These are phyloP conservation scores for Rhizomucor pusillus DNA, from an alignment of 371 early-diverging fungal species.

Conservation along the genomic window DNA sequence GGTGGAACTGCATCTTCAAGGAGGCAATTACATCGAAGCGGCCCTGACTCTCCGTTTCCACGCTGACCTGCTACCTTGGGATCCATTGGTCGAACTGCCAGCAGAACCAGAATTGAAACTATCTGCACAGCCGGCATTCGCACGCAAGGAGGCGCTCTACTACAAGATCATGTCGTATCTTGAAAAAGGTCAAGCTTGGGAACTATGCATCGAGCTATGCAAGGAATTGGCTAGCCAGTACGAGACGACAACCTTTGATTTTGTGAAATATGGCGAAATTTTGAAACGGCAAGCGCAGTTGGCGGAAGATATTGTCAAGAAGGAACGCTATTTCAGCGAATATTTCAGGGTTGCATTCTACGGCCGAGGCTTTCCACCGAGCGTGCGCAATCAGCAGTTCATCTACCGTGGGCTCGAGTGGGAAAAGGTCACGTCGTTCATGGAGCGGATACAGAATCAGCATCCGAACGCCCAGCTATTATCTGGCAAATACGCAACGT, in stretches of 20 bases:
- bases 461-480: conserved; percentile 64
- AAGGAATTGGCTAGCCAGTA: conserved; percentile 63
- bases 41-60: conserved; percentile 68
- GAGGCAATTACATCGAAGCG: conserved; percentile 66
- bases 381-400: conserved; percentile 65
- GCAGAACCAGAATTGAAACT: conserved; percentile 57
- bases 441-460: conserved; percentile 69
- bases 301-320: conserved; percentile 54
- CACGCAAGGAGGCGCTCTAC: conserved; percentile 67
- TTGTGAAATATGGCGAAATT: conserved; percentile 52
- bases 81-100: conserved; percentile 38
- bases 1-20: conserved; percentile 58
- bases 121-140: conserved; percentile 52
- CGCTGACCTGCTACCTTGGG: conserved; percentile 70
- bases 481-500: conserved; percentile 34
- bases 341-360: conserved; percentile 81
- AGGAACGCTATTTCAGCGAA: conserved; percentile 64
- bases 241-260: conserved; percentile 55
- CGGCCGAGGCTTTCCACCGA: conserved; percentile 62
- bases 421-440: conserved; percentile 75
- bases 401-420: conserved; percentile 73
- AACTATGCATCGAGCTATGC: conserved; percentile 63
- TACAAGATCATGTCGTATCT: conserved; percentile 59
- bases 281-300: conserved; percentile 58
- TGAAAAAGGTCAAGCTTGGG: conserved; percentile 71